Conservation (phyloP, 495 filamentous ascomycete species). For the Penicillium psychrofluorescens region DNA sequence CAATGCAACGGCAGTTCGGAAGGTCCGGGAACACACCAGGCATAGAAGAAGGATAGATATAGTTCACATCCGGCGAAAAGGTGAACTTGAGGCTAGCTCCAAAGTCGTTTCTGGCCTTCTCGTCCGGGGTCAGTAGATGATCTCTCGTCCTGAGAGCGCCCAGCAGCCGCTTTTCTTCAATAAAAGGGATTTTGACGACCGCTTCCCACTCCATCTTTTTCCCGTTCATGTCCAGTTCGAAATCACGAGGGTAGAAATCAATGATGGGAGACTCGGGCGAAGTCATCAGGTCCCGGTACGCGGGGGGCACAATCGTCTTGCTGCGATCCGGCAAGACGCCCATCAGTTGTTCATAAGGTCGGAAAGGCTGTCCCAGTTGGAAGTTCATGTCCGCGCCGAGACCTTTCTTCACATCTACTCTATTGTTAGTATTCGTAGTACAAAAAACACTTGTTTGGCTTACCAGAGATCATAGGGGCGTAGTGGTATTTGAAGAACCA, state of each 20-base stretch:
- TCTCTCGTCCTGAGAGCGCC: conserved; percentile 81
- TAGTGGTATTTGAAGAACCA: conserved; percentile 99
- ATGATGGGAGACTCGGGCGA: conserved; percentile 87
- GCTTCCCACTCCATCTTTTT: conserved; percentile 99
- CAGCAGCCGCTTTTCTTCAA: conserved; percentile 81
- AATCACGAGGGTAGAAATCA: conserved; percentile 96
- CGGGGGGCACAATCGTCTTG: conserved; percentile 84
- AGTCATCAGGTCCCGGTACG: conserved; percentile 92
- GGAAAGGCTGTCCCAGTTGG: conserved; percentile 86
- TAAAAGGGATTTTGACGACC: conserved; percentile 98
- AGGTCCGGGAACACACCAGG: conserved; percentile 90
- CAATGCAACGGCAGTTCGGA: conserved; percentile 76
- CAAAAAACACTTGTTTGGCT: conserved; percentile 2
- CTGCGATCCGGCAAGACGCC: conserved; percentile 94
- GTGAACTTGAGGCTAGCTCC: conserved; percentile 90
- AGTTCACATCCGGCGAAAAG: conserved; percentile 69
- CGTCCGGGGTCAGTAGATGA: conserved; percentile 61
- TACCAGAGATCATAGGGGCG: conserved; percentile 89
- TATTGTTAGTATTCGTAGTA: conserved; percentile 1
- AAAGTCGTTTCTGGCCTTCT: conserved; percentile 80
- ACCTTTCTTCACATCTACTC: conserved; percentile 73
- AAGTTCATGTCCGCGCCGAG: conserved; percentile 85
- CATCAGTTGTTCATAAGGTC: conserved; percentile 95
- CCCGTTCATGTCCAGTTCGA: conserved; percentile 98
- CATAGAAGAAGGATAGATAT: conserved; percentile 75